Base-by-base conservation (phyloP, 345 rosid species). In the Arabidopsis suecica region DNA sequence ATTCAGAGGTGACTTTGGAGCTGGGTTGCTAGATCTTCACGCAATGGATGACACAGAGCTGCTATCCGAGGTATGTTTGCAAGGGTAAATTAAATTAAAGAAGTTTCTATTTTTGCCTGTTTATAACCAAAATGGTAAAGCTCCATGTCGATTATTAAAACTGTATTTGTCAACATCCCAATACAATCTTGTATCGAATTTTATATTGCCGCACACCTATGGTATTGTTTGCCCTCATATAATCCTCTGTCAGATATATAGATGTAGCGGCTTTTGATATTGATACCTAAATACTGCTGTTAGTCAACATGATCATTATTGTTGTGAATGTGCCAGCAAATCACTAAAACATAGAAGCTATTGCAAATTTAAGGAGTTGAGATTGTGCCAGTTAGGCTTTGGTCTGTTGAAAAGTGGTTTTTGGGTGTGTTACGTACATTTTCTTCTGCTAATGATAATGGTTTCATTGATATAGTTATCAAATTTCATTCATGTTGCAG, bases 21-120 rank as follows among this genome's bases (percentile, higher is more conserved):
- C 97, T 75, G 99, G 99, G 62, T 94, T 95, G 66, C 73, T 95
- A 78, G 98, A 92, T 84, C 99, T 96, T 75, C 98, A 96, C 79
- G 94, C 97, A 44, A 88, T 96, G 97, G 99, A 96, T 79, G 98
- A 96, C 67, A 93, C 97, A 1, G 97, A 89, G 83, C 97, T 96
- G 83, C 85, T 91, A 30, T 88, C 95, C 20, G 98, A 96, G 96
- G 99, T 95, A 85, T 67, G 75, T 30, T 62, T 71, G 59, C 30
- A 36, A 40, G 55, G 49, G n/a, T n/a, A 9, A 32, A 1, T 41
- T 76, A 42, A 16, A 51, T 32, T 61, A 68, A 41, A 38, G 20
- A 53, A 41, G 8, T 34, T 60, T 61, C 10, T 61, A 22, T 25
- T 42, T 68, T 45, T 41, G 6, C 38, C 64, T 0, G 57, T 37